A percentile compares a stretch with the other conserved stretches of the same genome.
phyloP scores from a whole-genome alignment of 495 filamentous ascomycete genomes.

The Podospora pseudopauciseta region DNA sequence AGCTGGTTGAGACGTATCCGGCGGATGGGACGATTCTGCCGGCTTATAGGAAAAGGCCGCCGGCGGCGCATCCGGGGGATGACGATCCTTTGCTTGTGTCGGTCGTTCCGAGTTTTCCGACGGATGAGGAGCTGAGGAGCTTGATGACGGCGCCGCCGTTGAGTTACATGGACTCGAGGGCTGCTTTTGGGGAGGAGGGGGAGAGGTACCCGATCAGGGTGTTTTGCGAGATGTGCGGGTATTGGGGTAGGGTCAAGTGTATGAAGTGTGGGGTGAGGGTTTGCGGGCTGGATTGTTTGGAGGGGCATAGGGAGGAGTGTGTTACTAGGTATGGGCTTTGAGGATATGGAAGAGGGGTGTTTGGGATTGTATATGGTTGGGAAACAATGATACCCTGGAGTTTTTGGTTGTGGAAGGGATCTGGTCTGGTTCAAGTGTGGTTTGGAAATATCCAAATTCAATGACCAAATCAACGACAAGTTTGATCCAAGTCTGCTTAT shows the following conservation, averaged over 20 bases:
- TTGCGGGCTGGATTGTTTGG: constrained; percentile 79
- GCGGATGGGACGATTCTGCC: constrained; percentile 32
- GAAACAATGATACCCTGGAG: constrained; percentile 21
- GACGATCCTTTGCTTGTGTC: constrained; percentile 61
- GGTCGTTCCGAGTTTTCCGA: constrained; percentile 60
- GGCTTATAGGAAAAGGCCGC: constrained; percentile 30
- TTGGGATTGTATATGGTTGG: too few relatives aligned
- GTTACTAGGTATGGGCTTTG: constrained; percentile 65
- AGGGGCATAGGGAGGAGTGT: constrained; percentile 70
- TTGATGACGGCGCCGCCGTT: constrained; percentile 70
- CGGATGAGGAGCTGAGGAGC: constrained; percentile 61
- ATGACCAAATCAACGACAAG: too few relatives aligned
- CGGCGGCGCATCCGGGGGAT: constrained; percentile 46
- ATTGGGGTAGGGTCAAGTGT: constrained; percentile 85
- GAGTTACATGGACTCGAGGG: constrained; percentile 74
- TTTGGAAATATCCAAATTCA: too few relatives aligned
- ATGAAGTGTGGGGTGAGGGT: constrained; percentile 76
- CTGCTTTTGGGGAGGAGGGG: constrained; percentile 42
- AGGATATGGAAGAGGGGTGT: constrained; percentile 4
- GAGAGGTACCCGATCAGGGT: constrained; percentile 53
- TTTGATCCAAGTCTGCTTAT: too few relatives aligned
- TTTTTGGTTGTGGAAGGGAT: neutral
- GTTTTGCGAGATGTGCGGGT: constrained; percentile 89
- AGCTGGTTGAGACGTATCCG: constrained; percentile 18
- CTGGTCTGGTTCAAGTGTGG: neutral